Conservation (phyloP, 163 green algal genomes). For the Scenedesmus sp. region DNA sequence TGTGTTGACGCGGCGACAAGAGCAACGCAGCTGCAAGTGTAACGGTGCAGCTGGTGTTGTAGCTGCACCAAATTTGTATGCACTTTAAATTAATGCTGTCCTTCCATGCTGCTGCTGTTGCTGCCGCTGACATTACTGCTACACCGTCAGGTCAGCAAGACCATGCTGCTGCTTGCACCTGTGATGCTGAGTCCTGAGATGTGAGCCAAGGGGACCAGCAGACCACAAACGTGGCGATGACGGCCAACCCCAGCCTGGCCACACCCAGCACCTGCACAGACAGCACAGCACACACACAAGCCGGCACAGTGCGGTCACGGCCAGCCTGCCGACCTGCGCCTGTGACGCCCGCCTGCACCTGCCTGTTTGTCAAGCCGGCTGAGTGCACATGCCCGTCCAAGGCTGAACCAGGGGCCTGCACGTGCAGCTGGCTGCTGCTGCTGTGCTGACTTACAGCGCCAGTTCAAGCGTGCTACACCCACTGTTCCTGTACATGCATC, state of each 20-base stretch:
- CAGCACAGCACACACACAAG: not conserved
- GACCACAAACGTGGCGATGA: slow-evolving; percentile 86
- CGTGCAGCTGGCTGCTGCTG: not conserved
- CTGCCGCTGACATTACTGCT: not conserved
- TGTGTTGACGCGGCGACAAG: not conserved
- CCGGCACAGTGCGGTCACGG: too few relatives aligned
- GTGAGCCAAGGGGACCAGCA: slow-evolving; percentile 89
- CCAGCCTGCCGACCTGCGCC: too few relatives aligned
- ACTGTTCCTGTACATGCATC: not conserved
- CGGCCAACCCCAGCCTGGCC: slow-evolving; percentile 73
- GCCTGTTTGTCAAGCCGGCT: not conserved
- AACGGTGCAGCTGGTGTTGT: too few relatives aligned
- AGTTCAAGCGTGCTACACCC: not conserved
- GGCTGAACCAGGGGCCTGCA: too few relatives aligned
- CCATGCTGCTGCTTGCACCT: slow-evolving; percentile 56
- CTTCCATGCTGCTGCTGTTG: not conserved
- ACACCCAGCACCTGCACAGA: slow-evolving; percentile 63
- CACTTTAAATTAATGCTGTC: not conserved
- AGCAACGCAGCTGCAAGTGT: not conserved
- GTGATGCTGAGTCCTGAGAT: slow-evolving; percentile 39
- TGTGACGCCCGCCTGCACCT: too few relatives aligned
- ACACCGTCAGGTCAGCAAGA: too few relatives aligned
- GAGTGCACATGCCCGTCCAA: too few relatives aligned
- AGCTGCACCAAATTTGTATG: not conserved
- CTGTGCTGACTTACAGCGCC: not conserved